These are phyloP conservation scores for Aurifilum marmelostoma DNA, from an alignment of 2,329 filamentous ascomycete species.

Conservation along the genomic window DNA sequence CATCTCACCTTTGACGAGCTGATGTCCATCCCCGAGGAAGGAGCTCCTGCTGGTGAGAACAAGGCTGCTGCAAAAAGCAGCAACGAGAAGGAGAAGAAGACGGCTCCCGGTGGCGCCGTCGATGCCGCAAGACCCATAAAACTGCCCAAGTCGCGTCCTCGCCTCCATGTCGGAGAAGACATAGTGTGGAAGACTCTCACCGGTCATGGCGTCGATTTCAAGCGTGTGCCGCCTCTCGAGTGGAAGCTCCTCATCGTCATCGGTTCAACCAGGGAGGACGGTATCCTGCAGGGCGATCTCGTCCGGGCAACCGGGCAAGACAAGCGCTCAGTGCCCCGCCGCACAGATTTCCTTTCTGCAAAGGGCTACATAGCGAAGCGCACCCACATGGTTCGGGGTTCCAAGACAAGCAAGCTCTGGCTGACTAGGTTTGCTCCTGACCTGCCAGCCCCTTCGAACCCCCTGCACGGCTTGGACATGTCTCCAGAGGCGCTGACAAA, in stretches of 20 bases:
- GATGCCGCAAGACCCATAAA: constrained; percentile 18
- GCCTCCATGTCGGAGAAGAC: constrained; percentile 56
- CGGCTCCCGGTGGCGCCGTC: not conserved
- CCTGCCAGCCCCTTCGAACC: constrained; percentile 31
- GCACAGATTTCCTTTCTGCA: constrained; percentile 60
- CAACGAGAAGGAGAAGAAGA: constrained; percentile 14
- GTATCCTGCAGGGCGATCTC: constrained; percentile 64
- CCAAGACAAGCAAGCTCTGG: constrained; percentile 67
- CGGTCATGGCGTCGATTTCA: constrained; percentile 62
- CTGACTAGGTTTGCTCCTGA: constrained; percentile 58
- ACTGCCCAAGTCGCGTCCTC: constrained; percentile 33
- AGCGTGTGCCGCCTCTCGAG: constrained; percentile 60
- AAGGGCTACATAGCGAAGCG: constrained; percentile 67
- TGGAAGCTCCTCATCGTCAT: constrained; percentile 63
- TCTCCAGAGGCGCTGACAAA: constrained; percentile 38
- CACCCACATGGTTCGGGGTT: constrained; percentile 59
- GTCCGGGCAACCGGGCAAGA: constrained; percentile 62
- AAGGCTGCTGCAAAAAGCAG: constrained; percentile 21
- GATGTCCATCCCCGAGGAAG: constrained; percentile 42
- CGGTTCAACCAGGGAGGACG: constrained; percentile 55
- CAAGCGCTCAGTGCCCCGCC: constrained; percentile 64
- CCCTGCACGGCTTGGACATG: constrained; percentile 36
- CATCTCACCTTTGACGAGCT: constrained; percentile 45
- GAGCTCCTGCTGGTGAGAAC: not conserved
- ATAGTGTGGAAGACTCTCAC: constrained; percentile 63